Evolutionary conservation across 2,329 filamentous ascomycete genomes (phyloP).

Genomic region (Aureobasidium uvarum): DNA sequence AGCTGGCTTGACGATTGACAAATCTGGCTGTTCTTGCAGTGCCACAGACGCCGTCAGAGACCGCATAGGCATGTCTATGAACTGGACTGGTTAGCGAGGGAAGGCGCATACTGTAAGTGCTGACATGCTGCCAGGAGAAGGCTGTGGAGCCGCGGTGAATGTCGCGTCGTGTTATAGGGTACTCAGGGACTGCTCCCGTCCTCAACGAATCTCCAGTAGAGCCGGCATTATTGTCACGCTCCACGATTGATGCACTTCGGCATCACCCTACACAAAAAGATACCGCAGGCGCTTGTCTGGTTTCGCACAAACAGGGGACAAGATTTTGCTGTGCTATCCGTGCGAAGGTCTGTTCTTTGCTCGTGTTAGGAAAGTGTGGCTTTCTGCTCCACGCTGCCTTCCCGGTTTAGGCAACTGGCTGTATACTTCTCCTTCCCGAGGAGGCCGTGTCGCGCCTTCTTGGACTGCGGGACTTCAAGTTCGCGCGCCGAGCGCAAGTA

Average conservation of each 20-base stretch:
- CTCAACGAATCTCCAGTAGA: neutral
- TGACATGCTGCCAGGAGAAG: neutral
- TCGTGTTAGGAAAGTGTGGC: slow-evolving; percentile 12
- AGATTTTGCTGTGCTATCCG: neutral
- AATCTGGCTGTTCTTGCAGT: neutral
- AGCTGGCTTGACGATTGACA: slow-evolving; percentile 19
- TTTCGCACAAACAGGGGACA: slow-evolving; percentile 14
- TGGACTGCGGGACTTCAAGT: slow-evolving; percentile 1
- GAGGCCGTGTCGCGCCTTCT: neutral
- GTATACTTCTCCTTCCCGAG: neutral
- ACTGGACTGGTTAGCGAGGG: neutral
- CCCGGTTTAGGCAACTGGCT: slow-evolving; percentile 5
- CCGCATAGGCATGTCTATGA: neutral
- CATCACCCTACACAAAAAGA: neutral
- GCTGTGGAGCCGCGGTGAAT: neutral
- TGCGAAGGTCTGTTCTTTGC: slow-evolving; percentile 3
- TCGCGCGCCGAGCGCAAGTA: slow-evolving; percentile 10
- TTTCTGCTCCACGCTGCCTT: neutral
- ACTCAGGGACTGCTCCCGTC: neutral
- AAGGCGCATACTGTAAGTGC: neutral
- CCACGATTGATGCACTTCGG: slow-evolving; percentile 6
- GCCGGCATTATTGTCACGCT: neutral
- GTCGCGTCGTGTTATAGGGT: neutral
- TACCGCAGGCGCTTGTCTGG: slow-evolving; percentile 2
- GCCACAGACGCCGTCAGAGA: neutral